Conservation (phyloP, 805 yeast species). For the Suhomyces pyralidae region DNA sequence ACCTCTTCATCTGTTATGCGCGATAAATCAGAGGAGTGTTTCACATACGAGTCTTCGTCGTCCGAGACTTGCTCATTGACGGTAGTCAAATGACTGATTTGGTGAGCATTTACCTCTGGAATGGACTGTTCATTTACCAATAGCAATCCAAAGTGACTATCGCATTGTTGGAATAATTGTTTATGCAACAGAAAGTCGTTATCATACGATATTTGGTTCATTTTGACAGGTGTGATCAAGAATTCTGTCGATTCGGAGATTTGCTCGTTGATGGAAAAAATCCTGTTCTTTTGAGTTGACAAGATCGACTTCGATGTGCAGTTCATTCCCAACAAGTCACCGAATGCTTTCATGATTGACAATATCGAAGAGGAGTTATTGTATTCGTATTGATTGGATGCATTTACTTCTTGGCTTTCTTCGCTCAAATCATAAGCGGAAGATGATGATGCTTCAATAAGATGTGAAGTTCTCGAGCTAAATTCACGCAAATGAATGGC, state of each 20-base stretch:
- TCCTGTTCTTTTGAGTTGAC: slow-evolving; percentile 28
- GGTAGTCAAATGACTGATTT: slow-evolving; percentile 1
- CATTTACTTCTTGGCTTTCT: slow-evolving; percentile 6
- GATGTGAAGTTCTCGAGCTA: slow-evolving; percentile 66
- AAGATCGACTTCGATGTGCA: slow-evolving; percentile 29
- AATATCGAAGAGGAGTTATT: slow-evolving; percentile 32
- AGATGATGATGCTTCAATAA: slow-evolving; percentile 56
- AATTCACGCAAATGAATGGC: slow-evolving; percentile 58
- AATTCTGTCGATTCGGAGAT: slow-evolving; percentile 24
- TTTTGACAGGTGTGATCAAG: slow-evolving; percentile 22
- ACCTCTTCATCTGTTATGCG: neutral
- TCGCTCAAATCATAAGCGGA: slow-evolving; percentile 20
- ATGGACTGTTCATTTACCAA: slow-evolving; percentile 17
- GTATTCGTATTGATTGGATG: slow-evolving; percentile 21
- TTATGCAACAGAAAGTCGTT: slow-evolving; percentile 22
- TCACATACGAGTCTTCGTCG: slow-evolving; percentile 6
- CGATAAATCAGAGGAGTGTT: neutral
- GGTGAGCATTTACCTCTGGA: neutral
- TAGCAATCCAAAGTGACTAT: slow-evolving; percentile 33
- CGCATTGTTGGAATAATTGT: slow-evolving; percentile 24
- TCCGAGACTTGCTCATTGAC: neutral
- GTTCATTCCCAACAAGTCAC: slow-evolving; percentile 28
- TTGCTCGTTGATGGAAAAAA: slow-evolving; percentile 31
- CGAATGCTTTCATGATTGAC: slow-evolving; percentile 32
- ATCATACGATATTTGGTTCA: slow-evolving; percentile 16